phyloP scores from a whole-genome alignment of 345 rosid genomes.

The Corymbia maculata region DNA sequence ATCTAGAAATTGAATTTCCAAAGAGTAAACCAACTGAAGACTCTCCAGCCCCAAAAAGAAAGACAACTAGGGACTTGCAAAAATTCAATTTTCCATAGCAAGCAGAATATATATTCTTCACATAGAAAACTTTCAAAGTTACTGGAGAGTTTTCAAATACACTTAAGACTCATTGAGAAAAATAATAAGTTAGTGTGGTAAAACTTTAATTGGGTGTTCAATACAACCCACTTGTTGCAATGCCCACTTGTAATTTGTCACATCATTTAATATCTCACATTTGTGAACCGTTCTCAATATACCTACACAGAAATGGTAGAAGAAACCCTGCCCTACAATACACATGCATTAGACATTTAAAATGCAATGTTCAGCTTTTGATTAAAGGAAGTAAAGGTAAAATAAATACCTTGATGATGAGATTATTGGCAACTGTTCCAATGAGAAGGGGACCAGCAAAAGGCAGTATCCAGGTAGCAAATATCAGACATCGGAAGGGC shows the following conservation, averaged over 20 bases:
- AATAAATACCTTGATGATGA: slow-evolving; percentile 66
- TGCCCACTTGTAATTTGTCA: not conserved
- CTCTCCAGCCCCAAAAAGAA: not conserved
- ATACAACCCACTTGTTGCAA: not conserved
- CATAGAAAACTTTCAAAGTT: not conserved
- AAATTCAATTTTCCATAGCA: not conserved
- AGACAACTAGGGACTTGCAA: not conserved
- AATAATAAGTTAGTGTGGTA: not conserved
- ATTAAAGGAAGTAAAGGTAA: not conserved
- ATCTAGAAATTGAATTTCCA: not conserved
- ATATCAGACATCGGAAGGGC: slow-evolving; percentile 69
- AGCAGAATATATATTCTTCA: not conserved
- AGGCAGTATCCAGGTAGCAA: slow-evolving; percentile 78
- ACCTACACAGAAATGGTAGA: not conserved
- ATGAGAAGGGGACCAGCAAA: slow-evolving; percentile 94
- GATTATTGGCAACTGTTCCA: slow-evolving; percentile 82
- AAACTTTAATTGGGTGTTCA: not conserved
- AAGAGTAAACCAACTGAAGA: not conserved
- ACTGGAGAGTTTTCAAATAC: not conserved
- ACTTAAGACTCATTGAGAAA: not conserved
- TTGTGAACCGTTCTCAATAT: not conserved
- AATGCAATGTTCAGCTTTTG: not conserved
- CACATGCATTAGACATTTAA: not conserved
- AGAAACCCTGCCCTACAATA: not conserved
- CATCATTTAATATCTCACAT: not conserved